Evolutionary conservation across 305 asterid species (phyloP), one percentile per base, ranked within the genome.

Genomic region (Vinca major): DNA sequence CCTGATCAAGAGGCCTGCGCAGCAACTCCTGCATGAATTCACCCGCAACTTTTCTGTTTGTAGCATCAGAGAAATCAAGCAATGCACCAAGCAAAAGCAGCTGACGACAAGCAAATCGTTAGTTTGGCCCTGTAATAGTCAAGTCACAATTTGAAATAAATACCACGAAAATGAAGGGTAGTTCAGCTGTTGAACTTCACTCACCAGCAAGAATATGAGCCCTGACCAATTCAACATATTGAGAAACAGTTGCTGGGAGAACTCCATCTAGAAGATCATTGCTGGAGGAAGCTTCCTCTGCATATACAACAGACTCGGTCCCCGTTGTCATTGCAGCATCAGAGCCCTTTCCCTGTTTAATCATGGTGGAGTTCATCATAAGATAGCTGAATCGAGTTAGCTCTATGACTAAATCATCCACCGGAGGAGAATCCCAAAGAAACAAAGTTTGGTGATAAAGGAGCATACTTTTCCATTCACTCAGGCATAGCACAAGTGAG

Each of bases 281-380:
- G 73, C 74, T 83, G 62, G 89, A 94, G 70, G 96, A 87, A 76
- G 99, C 99, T 83, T 86, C 96, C 56, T 93, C 86, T 65, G 99
- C 97, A 85, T 87, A 91, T 49, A 93, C 92, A 53, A 90, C 87
- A 39, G 99, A 87, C 78, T 93, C 97, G 21, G 91, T 75, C 67
- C 99, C 97, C 80, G 66, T 83, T 49, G 97, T 71, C 82, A 78
- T 85, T 58, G 99, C 96, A 71, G 99, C 99, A 78, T 91, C 95
- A 52, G 96, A 88, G 54, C 97, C 99, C 83, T 89, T 93, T 67
- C 82, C 87, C 99, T 93, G 88, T 71, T 80, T 71, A 68, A 76
- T 72, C 73, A 79, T 45, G 63, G 21, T 41, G 55, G 71, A 71
- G 62, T 21, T 19, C 62, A 62, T 70, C 64, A 68, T 19, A 72